phyloP scores from a whole-genome alignment of 805 yeast genomes.

The Kuraishia molischiana region DNA sequence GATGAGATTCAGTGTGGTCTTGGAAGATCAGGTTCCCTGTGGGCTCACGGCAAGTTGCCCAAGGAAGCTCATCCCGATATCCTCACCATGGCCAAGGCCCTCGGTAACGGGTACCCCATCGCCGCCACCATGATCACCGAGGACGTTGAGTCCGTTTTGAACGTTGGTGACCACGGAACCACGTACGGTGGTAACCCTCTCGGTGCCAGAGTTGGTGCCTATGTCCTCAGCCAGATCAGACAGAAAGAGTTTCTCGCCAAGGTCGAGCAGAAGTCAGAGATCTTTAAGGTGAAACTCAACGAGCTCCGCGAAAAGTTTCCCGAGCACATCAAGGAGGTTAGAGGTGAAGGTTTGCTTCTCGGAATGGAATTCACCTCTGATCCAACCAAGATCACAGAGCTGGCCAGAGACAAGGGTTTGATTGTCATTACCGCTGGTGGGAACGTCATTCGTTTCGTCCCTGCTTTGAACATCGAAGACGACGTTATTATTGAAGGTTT shows the following conservation, averaged over 20 bases:
- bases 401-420: slow-evolving; percentile 72
- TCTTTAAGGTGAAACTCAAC: slow-evolving; percentile 40
- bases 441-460: slow-evolving; percentile 83
- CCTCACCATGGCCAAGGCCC: slow-evolving; percentile 87
- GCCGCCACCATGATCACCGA: slow-evolving; percentile 89
- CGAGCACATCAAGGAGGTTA: slow-evolving; percentile 51
- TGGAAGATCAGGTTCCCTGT: slow-evolving; percentile 83
- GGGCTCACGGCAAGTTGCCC: slow-evolving; percentile 84
- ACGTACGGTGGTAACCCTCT: slow-evolving; percentile 97
- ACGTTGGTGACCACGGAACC: slow-evolving; percentile 96
- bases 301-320: slow-evolving; percentile 47
- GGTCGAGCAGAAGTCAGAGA: slow-evolving; percentile 52
- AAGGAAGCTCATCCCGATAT: slow-evolving; percentile 88
- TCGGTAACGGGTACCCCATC: slow-evolving; percentile 95
- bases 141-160: slow-evolving; percentile 57
- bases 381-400: slow-evolving; percentile 52
- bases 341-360: slow-evolving; percentile 83
- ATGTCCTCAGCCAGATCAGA: slow-evolving; percentile 64
- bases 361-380: slow-evolving; percentile 71
- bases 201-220: slow-evolving; percentile 71
- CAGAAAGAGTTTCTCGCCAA: slow-evolving; percentile 45
- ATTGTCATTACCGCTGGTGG: slow-evolving; percentile 87
- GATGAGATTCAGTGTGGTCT: slow-evolving; percentile 98
- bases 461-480: slow-evolving; percentile 78
- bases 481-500: slow-evolving; percentile 65